Evolutionary conservation across 2,329 filamentous ascomycete species (phyloP), one percentile per base, ranked within the genome.

Genomic region (Knoxdaviesia proteae): DNA sequence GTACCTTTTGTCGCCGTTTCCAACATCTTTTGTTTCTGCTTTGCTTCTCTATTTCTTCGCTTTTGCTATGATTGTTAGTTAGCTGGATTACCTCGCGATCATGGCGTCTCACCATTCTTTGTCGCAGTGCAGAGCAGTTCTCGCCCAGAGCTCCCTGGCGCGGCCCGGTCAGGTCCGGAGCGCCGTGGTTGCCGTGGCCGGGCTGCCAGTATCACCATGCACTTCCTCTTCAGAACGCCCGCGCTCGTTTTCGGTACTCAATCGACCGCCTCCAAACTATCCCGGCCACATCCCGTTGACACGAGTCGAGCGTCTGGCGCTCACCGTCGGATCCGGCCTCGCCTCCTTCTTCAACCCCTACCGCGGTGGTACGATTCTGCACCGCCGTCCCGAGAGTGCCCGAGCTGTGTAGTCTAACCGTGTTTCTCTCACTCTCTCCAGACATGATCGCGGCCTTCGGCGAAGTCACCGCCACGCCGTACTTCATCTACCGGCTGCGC

Each of bases 391-490:
- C 31, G 32, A 30, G 33, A 34, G 32, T 20, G 36, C 10, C 5
- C 44, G 36, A 31, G 35, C 32, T 34, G 36, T 38, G 4, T 36
- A 11, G 8, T 5, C 31, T 42, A 10, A 34, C 38, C 30, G 6
- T 36, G 10, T 34, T 33, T 30, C 40, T 7, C 29, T 10, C n/a
- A 8, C 11, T 38, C 10, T 38, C 10, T 9, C 9, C 53, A 84
- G 90, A 98, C 63, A 76, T 98, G 50, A 92, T 98, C 52, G 90
- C 90, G 34, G 74, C 84, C 34, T 74, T 93, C n/a, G 88, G 87
- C 55, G 90, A 98, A 67, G 78, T 87, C 32, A 96, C 90, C 3
- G 84, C 87, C 29, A 84, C 87, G 7, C 90, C 90, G 8, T 94
- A 86, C 69, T 94, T 96, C 64, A 87, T 94, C 60, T 75, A 83